These are phyloP conservation scores for Fusarium verrucosum DNA, from an alignment of 2,329 filamentous ascomycete genomes.

Conservation along the genomic window DNA sequence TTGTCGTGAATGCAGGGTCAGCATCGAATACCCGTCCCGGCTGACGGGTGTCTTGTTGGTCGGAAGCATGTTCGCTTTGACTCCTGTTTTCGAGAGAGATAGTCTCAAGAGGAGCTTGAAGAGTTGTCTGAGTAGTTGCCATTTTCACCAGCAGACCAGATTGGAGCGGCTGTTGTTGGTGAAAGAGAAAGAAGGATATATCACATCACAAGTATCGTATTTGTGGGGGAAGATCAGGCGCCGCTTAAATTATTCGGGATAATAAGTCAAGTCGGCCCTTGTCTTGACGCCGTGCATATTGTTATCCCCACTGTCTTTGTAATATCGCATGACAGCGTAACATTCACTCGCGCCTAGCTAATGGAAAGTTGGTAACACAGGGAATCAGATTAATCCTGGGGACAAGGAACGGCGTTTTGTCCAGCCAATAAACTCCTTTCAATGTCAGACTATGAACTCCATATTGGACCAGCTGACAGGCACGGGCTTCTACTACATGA, in stretches of 20 bases:
- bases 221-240: background rate
- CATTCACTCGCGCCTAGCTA: background rate
- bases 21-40: slow-evolving; percentile 4
- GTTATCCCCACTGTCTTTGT: background rate
- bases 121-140: background rate
- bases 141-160: background rate
- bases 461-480: no score
- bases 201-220: background rate
- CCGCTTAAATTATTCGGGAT: slow-evolving; percentile 12
- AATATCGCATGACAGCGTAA: no score
- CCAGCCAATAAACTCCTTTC: no score
- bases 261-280: no score
- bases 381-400: no score
- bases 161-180: background rate
- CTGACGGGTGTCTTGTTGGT: background rate
- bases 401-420: no score
- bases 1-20: slow-evolving; percentile 11
- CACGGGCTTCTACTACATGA: no score
- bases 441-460: no score
- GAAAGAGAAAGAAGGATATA: no score
- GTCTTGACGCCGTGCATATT: no score
- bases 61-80: accelerated
- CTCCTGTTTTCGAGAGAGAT: background rate
- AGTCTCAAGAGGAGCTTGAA: background rate
- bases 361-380: no score